phyloP scores from a whole-genome alignment of 2,329 filamentous ascomycete species.

The Trichoderma polysporum region DNA sequence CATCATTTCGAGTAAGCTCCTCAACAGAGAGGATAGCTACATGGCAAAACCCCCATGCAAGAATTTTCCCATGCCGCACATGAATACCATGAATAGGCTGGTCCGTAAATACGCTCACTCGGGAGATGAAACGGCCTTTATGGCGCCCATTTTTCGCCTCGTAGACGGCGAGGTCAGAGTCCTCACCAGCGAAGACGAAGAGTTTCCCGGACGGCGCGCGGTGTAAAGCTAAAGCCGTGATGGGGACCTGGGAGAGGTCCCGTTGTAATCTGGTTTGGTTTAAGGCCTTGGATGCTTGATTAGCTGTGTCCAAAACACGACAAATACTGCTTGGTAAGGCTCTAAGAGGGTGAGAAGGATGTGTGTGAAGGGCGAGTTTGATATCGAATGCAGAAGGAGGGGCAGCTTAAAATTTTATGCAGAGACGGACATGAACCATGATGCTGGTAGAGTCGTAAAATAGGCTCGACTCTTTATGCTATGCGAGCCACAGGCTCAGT shows the following conservation, averaged over 20 bases:
- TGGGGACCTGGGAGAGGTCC: constrained; percentile 50
- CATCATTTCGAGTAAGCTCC: constrained; percentile 25
- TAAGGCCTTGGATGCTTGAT: background rate
- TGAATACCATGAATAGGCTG: constrained; percentile 74
- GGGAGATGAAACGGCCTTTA: constrained; percentile 38
- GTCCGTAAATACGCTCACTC: constrained; percentile 58
- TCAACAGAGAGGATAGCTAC: constrained; percentile 44
- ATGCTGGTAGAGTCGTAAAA: background rate
- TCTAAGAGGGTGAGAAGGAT: background rate
- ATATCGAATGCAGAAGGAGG: constrained; percentile 4
- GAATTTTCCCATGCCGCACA: constrained; percentile 39
- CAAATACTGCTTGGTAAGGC: background rate
- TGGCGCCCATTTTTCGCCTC: constrained; percentile 35
- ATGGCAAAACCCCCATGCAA: constrained; percentile 70
- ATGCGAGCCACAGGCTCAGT: background rate
- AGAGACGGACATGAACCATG: constrained; percentile 15
- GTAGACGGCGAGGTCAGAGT: constrained; percentile 57
- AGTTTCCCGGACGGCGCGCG: constrained; percentile 30
- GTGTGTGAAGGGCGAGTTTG: background rate
- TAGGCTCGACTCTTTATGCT: background rate
- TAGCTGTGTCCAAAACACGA: background rate
- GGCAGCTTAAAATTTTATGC: background rate
- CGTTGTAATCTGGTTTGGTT: constrained; percentile 28
- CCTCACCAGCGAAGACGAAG: constrained; percentile 60
- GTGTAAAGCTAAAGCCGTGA: constrained; percentile 61